Base-by-base conservation (phyloP, 2,329 filamentous ascomycete genomes). In the Cladophialophora yegresii region DNA sequence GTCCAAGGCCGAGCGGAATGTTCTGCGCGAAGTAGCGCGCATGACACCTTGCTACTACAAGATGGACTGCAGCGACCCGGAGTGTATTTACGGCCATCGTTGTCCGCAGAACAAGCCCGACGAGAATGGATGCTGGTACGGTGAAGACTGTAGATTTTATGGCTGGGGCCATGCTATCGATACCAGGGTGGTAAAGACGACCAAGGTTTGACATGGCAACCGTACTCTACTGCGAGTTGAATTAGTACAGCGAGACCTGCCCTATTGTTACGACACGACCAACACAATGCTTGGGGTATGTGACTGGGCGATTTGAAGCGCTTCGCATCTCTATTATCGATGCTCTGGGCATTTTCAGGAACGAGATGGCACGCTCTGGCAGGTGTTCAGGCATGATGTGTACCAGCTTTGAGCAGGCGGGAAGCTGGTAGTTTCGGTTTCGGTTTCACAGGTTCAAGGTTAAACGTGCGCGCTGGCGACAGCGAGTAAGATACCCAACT, bases 51-150 rank as follows among this genome's bases (percentile, higher is more conserved):
- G 86, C 71, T 80, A 80, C 62, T 83, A 84, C 70, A 84, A 84
- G 10, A 78, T 81, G 56, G 79, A 79, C 13, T 88, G 86, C 70
- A 78, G 84, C 57, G 85, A 88, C 65, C 73, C 80, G 1, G 82
- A 83, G 64, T 88, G 86, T 75, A 87, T 87, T 58, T 87, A 87
- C 71, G 86, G 86, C 23, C 86, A 88, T 73, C 81, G 83, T 40
- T 88, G 85, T 71, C 84, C 84, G 20, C 83, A 84, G 66, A 79
- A 78, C 36, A 76, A 80, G 63, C 78, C 80, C 30, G 82, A 83
- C 43, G 79, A 77, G 56, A 82, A 82, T 71, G 80, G 78, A 20
- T 88, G 86, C 71, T 82, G 83, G 70, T 86, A 84, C 75, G 83
- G 82, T 13, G 80, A 83, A 6, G 78, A 77, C 58, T 88, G 86